Base-by-base conservation (phyloP, 176 grass and related monocot species). In the Eleusine coracana region DNA sequence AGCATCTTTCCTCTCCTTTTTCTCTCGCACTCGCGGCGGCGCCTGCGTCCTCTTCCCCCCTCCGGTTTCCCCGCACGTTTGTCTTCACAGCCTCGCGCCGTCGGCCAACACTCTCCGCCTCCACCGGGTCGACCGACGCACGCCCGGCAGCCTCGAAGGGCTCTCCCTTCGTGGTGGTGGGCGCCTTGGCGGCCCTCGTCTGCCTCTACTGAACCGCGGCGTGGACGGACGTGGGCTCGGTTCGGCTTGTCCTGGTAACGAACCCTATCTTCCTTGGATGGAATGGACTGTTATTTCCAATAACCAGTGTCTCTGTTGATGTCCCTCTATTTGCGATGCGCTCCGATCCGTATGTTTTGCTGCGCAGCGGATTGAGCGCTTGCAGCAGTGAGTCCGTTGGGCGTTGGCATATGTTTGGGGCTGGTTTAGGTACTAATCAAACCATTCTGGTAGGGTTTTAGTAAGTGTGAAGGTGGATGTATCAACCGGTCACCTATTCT, bases 21-120 rank as follows among this genome's bases (percentile, higher is more conserved):
- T 34, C 61, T 31, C 76, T 79, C 76, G 15, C 76, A 27, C 44
- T 50, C 42, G 61, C 76, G 12, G 44, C 76, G 76, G 76, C 76
- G 76, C 59, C 31, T 37, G 71, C 51, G 49, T 74, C 49, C 1
- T 37, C 71, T 56, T 21, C 31, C 45, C 29, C 3, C 15, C 17
- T 46, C 45, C 71, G 49, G 18, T 63, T 79, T 34, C 28, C 61
- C 28, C 76, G 61, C 61, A 34, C 46, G 42, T 3, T 50, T 79
- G 76, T 79, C 76, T 50, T 27, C 29, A 6, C 28, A 21, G 44
- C 76, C 3, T 5, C 23, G 75, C 59, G 59, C 75, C 61, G 61
- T 44, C 76, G 25, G 62, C 42, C 44, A 38, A n/a, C 61, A 50
- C 76, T 50, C 44, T 6, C 5, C 0, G 10, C 61, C 76, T 49